Conservation (phyloP, 768 basidiomycete species). For the Rhodocollybia butyracea region DNA sequence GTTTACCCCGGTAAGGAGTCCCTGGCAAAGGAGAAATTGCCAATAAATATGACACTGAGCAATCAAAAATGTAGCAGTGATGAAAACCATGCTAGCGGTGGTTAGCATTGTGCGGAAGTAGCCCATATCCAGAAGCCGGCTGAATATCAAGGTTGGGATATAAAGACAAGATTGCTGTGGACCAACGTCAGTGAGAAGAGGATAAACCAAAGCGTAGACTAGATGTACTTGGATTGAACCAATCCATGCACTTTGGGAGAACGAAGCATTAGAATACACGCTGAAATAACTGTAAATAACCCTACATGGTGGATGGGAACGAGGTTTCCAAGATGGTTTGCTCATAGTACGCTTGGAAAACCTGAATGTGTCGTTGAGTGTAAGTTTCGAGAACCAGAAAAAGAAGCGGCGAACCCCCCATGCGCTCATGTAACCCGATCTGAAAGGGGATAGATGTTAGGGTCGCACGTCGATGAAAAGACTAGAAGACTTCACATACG, state of each 20-base stretch:
- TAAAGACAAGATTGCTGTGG: constrained; percentile 2
- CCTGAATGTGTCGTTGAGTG: background rate
- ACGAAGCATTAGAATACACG: background rate
- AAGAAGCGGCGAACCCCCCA: background rate
- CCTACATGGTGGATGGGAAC: constrained; percentile 3
- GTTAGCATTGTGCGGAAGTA: constrained; percentile 40
- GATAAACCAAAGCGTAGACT: background rate
- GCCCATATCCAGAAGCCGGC: constrained; percentile 48
- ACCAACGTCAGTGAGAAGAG: background rate
- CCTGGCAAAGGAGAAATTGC: constrained; percentile 59
- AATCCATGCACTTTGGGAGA: constrained; percentile 1
- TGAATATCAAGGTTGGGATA: constrained; percentile 9
- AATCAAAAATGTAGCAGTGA: constrained; percentile 42
- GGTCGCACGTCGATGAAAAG: background rate
- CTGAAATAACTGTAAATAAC: background rate
- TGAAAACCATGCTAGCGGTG: constrained; percentile 34
- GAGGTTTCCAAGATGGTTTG: background rate
- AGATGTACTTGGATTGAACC: constrained; percentile 2
- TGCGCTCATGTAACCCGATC: constrained; percentile 6
- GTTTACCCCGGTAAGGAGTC: constrained; percentile 46
- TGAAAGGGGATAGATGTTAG: background rate
- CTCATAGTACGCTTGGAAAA: constrained; percentile 8
- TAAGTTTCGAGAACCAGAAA: background rate
- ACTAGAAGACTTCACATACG: background rate
- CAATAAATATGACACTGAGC: constrained; percentile 54